These are phyloP conservation scores for Flaveria floridana DNA, from an alignment of 140 eudicot genomes.

Conservation along the genomic window DNA sequence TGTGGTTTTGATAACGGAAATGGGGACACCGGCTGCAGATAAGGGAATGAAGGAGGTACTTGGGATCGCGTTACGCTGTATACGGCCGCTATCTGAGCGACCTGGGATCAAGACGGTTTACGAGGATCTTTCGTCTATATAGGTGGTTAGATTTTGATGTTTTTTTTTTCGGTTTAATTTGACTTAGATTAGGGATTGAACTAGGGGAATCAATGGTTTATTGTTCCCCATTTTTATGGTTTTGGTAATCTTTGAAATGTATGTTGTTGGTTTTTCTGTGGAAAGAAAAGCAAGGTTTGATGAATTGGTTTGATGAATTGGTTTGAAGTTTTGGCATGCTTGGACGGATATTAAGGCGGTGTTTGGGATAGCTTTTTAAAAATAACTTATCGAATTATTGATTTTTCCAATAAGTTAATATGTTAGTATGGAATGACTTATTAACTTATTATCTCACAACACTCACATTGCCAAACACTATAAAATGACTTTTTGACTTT, in stretches of 20 bases:
- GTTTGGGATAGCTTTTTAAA: no score
- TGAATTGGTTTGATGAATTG: not conserved
- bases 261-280: constrained; percentile 18
- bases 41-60: constrained; percentile 88
- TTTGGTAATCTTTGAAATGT: constrained; percentile 28
- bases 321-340: not conserved
- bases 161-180: constrained; percentile 26
- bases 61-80: constrained; percentile 80
- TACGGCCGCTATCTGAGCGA: constrained; percentile 83
- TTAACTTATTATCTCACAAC: no score
- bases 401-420: no score
- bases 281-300: constrained; percentile 13
- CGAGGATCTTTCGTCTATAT: constrained; percentile 96
- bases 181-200: constrained; percentile 34
- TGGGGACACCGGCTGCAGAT: constrained; percentile 64
- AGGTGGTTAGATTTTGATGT: constrained; percentile 23
- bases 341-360: not conserved
- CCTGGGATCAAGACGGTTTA: constrained; percentile 96
- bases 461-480: no score
- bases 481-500: no score
- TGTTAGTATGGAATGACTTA: no score
- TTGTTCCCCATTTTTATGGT: constrained; percentile 40
- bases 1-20: constrained; percentile 50
- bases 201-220: constrained; percentile 65
- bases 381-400: no score